phyloP scores from a whole-genome alignment of 176 grass and related monocot genomes.

The Bolboschoenus planiculmis region DNA sequence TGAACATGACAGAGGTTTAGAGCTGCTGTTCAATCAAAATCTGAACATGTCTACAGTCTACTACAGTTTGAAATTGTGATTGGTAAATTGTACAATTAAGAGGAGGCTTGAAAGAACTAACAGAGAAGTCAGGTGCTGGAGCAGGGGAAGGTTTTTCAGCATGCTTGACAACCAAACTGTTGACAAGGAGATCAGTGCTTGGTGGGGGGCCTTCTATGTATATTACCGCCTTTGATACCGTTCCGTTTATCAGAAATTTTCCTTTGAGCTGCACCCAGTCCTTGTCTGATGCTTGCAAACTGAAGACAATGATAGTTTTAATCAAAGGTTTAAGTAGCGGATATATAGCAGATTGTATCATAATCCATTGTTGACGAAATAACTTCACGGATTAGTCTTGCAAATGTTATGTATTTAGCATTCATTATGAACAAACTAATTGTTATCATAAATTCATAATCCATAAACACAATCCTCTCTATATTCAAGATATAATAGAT shows the following conservation, averaged over 20 bases:
- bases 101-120: neutral
- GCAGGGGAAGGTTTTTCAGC: conserved; percentile 45
- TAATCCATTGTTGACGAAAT: too few species aligned
- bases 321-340: too few species aligned
- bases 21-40: neutral
- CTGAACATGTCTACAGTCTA: neutral
- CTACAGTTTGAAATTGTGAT: too few species aligned
- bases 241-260: conserved; percentile 64
- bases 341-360: too few species aligned
- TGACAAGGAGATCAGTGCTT: conserved; percentile 66
- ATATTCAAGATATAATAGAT: too few species aligned
- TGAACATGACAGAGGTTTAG: neutral
- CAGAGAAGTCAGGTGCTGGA: conserved; percentile 56
- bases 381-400: too few species aligned
- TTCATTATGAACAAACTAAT: neutral
- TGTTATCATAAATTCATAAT: too few species aligned
- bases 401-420: neutral
- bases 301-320: too few species aligned
- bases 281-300: conserved; percentile 54
- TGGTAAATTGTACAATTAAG: neutral
- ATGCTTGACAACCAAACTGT: conserved; percentile 68
- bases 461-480: too few species aligned
- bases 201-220: conserved; percentile 65
- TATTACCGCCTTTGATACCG: conserved; percentile 50
- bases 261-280: conserved; percentile 80